phyloP scores from a whole-genome alignment of 2,329 filamentous ascomycete genomes.

The Epichloe brachyelytri region DNA sequence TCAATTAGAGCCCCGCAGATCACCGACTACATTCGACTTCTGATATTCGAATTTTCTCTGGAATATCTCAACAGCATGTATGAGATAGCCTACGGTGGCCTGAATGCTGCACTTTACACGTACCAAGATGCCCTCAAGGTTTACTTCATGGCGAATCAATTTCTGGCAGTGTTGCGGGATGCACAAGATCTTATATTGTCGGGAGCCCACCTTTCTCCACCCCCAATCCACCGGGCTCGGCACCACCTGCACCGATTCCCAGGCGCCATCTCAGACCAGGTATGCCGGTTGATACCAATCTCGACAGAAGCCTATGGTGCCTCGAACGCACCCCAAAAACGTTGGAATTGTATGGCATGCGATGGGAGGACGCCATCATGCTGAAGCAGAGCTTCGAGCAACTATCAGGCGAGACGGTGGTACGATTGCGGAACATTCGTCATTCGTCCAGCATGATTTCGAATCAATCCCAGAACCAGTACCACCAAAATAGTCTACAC shows the following conservation, averaged over 20 bases:
- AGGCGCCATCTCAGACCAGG: conserved; percentile 23
- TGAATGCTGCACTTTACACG: conserved; percentile 57
- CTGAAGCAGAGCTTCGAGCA: conserved; percentile 41
- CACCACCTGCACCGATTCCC: conserved; percentile 40
- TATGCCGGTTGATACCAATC: conserved; percentile 32
- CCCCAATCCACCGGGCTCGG: conserved; percentile 33
- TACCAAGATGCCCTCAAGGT: conserved; percentile 80
- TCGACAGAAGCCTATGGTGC: conserved; percentile 42
- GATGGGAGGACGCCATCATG: conserved; percentile 44
- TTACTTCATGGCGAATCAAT: conserved; percentile 59
- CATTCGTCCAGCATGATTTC: conserved; percentile 18
- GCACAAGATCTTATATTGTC: conserved; percentile 44
- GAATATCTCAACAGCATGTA: conserved; percentile 69
- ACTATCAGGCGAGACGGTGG: conserved; percentile 31
- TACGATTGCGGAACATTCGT: conserved; percentile 28
- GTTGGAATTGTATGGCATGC: conserved; percentile 41
- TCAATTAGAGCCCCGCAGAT: conserved; percentile 61
- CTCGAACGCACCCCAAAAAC: conserved; percentile 41
- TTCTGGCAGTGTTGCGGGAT: conserved; percentile 46
- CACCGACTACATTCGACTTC: conserved; percentile 60
- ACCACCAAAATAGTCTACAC: conserved; percentile 15
- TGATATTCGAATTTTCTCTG: conserved; percentile 79
- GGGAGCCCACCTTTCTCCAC: conserved; percentile 31
- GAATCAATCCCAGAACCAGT: conserved; percentile 24
- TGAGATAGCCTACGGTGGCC: conserved; percentile 46